phyloP scores from a whole-genome alignment of 352 stramenopile genomes.

The Pythium chondricola region DNA sequence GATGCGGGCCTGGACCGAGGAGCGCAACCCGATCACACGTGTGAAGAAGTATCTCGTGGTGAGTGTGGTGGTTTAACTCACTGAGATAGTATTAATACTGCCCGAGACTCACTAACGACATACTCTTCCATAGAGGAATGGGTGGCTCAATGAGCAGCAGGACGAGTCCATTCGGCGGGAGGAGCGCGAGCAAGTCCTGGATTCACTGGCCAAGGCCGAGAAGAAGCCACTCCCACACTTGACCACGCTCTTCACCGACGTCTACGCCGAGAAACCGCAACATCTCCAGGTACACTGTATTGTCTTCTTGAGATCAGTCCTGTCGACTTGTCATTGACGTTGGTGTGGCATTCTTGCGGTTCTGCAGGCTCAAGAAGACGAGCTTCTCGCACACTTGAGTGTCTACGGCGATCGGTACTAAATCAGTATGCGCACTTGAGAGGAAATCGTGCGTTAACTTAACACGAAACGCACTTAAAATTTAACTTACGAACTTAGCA shows the following conservation, averaged over 20 bases:
- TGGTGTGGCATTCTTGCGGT: not conserved
- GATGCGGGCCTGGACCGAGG: conserved; percentile 90
- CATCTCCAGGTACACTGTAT: conserved; percentile 79
- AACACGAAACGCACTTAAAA: not conserved
- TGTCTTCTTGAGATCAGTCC: not conserved
- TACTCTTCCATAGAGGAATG: conserved; percentile 42
- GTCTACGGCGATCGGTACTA: conserved; percentile 92
- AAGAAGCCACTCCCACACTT: conserved; percentile 82
- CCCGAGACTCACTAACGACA: not conserved
- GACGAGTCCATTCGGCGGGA: conserved; percentile 78
- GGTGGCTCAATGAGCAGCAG: conserved; percentile 86
- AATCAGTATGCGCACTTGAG: not conserved
- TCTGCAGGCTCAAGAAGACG: conserved; percentile 87
- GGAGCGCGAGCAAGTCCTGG: conserved; percentile 82
- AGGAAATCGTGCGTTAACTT: not conserved
- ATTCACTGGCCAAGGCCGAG: conserved; percentile 87
- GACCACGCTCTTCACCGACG: conserved; percentile 95
- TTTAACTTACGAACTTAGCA: not conserved
- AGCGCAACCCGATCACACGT: conserved; percentile 86
- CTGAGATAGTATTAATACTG: too few species aligned
- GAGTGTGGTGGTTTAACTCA: conserved; percentile 7
- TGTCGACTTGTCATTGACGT: not conserved
- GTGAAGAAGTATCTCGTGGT: conserved; percentile 90
- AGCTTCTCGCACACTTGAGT: conserved; percentile 87
- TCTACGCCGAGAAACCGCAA: conserved; percentile 93